A percentile compares a stretch with the other conserved stretches of the same genome.
Conservation (phyloP, 2,329 filamentous ascomycete species). For the Aureobasidium mangrovei region DNA sequence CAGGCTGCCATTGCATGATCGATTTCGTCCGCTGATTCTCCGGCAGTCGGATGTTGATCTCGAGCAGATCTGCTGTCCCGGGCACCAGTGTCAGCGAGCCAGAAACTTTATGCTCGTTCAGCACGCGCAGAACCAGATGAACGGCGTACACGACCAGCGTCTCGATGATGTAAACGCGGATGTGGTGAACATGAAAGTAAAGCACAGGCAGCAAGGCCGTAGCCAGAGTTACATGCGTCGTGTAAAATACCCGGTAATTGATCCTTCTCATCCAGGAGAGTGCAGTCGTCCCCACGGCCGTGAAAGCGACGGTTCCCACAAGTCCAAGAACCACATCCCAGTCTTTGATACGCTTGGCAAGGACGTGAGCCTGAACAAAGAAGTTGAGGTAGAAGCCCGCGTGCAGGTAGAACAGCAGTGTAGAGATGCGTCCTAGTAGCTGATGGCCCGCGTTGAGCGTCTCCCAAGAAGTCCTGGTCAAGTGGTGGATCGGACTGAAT, state of each 20-base stretch:
- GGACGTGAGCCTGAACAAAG: constrained; percentile 43
- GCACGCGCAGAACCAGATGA: constrained; percentile 33
- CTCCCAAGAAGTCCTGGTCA: constrained; percentile 48
- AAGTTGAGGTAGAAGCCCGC: constrained; percentile 49
- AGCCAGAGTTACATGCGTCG: constrained; percentile 46
- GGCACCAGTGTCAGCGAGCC: constrained; percentile 33
- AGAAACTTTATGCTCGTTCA: constrained; percentile 27
- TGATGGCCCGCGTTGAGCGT: constrained; percentile 50
- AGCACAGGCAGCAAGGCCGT: constrained; percentile 40
- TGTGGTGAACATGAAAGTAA: constrained; percentile 48
- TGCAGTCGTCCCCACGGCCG: constrained; percentile 40
- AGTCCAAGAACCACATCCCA: constrained; percentile 51
- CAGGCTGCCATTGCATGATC: constrained; percentile 31
- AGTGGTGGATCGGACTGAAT: constrained; percentile 42
- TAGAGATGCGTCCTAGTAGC: constrained; percentile 47
- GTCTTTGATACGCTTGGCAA: constrained; percentile 47
- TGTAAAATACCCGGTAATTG: constrained; percentile 48
- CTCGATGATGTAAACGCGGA: constrained; percentile 46
- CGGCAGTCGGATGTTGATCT: constrained; percentile 33
- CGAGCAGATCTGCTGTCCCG: constrained; percentile 34
- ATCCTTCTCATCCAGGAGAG: constrained; percentile 37
- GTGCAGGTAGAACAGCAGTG: constrained; percentile 44
- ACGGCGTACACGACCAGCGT: constrained; percentile 38
- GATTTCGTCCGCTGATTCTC: constrained; percentile 15
- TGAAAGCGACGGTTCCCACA: constrained; percentile 37